Conservation (phyloP, 805 yeast species). For the Allodekkera sacchari region DNA sequence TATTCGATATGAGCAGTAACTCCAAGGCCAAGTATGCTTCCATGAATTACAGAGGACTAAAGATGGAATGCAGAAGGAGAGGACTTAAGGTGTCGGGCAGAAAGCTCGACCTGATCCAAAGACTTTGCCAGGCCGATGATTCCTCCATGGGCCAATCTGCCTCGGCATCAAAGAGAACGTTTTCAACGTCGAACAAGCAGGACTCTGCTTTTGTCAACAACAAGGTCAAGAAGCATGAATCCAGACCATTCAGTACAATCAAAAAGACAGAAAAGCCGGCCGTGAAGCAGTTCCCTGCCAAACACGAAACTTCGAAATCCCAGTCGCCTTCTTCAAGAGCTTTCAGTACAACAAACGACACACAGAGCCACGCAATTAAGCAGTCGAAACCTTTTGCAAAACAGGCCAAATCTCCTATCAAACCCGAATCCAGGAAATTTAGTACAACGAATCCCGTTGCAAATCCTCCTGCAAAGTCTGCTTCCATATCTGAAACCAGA, state of each 20-base stretch:
- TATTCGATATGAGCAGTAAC: slow-evolving; percentile 17
- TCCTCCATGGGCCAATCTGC: slow-evolving; percentile 5
- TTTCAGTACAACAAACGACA: too few relatives aligned
- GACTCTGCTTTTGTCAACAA: slow-evolving; percentile 3
- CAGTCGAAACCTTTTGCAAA: too few relatives aligned
- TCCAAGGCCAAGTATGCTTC: slow-evolving; percentile 20
- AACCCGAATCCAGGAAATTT: too few relatives aligned
- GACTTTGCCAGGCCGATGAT: slow-evolving; percentile 17
- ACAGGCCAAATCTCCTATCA: too few relatives aligned
- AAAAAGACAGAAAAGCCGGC: slow-evolving; percentile 9
- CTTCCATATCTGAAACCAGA: too few relatives aligned
- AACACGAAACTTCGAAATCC: too few relatives aligned
- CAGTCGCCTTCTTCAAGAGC: too few relatives aligned
- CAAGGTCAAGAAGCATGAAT: slow-evolving; percentile 2
- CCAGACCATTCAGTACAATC: slow-evolving; percentile 1
- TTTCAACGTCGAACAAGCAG: slow-evolving; percentile 9
- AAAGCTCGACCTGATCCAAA: slow-evolving; percentile 45
- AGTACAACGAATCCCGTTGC: too few relatives aligned
- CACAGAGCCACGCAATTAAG: too few relatives aligned
- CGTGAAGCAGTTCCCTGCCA: slow-evolving; percentile 5
- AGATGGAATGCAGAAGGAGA: slow-evolving; percentile 48
- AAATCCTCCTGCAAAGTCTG: too few relatives aligned
- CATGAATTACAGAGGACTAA: slow-evolving; percentile 48
- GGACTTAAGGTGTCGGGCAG: slow-evolving; percentile 57
- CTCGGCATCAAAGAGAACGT: slow-evolving; percentile 4